Evolutionary conservation across 768 basidiomycete genomes (phyloP), one percentile per base, ranked within the genome.

Genomic region (Lentinula raphanica): DNA sequence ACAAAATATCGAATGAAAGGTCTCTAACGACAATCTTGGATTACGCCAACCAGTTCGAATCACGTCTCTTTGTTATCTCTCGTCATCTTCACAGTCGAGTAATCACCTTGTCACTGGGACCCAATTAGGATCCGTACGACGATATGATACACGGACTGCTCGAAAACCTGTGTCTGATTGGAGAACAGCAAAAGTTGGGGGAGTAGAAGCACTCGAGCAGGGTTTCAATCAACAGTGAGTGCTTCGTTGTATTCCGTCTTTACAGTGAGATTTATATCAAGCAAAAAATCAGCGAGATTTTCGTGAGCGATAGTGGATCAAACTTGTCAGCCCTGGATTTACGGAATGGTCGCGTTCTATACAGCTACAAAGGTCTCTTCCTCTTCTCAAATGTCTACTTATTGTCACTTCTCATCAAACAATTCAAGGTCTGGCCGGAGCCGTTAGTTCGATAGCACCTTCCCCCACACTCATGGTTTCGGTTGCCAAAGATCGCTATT

Each of bases 1-100:
- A 46, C 28, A 12, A 13, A 7, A 13, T 12, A 21, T 13, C n/a
- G 5, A n/a, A n/a, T 49, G 15, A 3, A 45, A 90, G 88, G 69
- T 87, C 4, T 79, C 84, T n/a, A 88, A 92, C 63, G 92, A 94
- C 64, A 68, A 73, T 46, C 77, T 94, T 4, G 82, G 81, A 49
- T 79, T 94, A 15, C 86, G 92, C 13, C 88, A 88, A 63, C 90
- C 90, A 0, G 81, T 94, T 45, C 83, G 87, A 35, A 87, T 90
- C 58, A 87, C 86, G 0, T 80, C 85, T 13, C 73, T 94, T 27
- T 71, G 83, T 2, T 90, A 84, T 64, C 67, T 90, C 2, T 69
- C 77, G 5, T 66, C 77, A 3, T 74, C 61, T 27, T 68, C 60
- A n/a, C 68, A 57, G 56, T 63, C 39, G 69, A 72, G 19, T 76